Percentiles rank a stretch among this genome's conserved stretches.
Evolutionary conservation across 192 early-diverging fungal species (phyloP).

Genomic region (Thamnidium elegans): DNA sequence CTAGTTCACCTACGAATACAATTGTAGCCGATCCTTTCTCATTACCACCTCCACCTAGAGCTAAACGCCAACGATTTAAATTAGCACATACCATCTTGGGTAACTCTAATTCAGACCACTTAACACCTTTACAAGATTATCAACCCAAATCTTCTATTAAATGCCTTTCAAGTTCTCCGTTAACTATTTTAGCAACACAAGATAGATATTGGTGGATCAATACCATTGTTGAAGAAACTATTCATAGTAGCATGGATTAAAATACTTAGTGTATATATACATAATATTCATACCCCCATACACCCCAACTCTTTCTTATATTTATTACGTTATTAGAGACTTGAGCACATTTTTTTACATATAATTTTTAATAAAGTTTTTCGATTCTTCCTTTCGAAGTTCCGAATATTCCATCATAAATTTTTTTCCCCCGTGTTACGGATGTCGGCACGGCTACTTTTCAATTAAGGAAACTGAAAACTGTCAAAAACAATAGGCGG

Average conservation of each 20-base stretch:
- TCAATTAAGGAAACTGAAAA: no score
- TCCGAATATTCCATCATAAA: no score
- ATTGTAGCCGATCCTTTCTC: neutral
- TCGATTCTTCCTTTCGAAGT: no score
- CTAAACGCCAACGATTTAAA: conserved; percentile 10
- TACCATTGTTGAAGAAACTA: neutral
- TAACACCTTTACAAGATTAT: no score
- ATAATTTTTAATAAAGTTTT: no score
- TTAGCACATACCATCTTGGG: neutral
- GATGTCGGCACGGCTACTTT: no score
- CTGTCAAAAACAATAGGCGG: no score
- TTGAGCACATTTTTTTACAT: no score
- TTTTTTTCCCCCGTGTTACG: no score
- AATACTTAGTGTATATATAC: neutral
- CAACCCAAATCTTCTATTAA: neutral
- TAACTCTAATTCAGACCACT: neutral
- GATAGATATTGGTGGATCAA: conserved; percentile 17
- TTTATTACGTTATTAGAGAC: neutral
- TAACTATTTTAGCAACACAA: neutral
- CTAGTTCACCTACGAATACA: no score
- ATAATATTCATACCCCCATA: neutral
- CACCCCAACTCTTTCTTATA: neutral
- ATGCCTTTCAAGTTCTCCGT: neutral
- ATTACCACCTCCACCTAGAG: conserved; percentile 10
- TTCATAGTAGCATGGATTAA: conserved; percentile 6